These are phyloP conservation scores for Cyberlindnera misumaiensis DNA, from an alignment of 805 yeast genomes.

Conservation along the genomic window DNA sequence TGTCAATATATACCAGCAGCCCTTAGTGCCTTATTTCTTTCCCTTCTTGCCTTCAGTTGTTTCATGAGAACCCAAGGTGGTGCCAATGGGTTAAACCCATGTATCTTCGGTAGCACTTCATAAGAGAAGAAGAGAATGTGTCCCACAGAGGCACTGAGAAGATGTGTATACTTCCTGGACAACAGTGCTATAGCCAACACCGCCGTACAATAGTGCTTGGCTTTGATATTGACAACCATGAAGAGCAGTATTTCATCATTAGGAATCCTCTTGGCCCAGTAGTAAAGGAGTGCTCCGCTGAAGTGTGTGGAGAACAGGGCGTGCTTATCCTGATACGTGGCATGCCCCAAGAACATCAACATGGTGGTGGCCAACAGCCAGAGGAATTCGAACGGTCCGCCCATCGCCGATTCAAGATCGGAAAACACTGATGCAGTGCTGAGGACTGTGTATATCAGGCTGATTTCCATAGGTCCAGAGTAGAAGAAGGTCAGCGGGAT, in stretches of 20 bases:
- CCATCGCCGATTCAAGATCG: slow-evolving; percentile 11
- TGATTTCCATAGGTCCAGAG: slow-evolving; percentile 12
- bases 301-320: slow-evolving; percentile 7
- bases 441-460: slow-evolving; percentile 6
- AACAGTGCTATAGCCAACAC: slow-evolving; percentile 2
- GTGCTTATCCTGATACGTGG: slow-evolving; percentile 4
- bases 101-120: slow-evolving; percentile 13
- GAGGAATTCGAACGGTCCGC: slow-evolving; percentile 8
- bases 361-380: slow-evolving; percentile 15
- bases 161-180: neutral
- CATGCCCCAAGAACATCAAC: slow-evolving; percentile 5
- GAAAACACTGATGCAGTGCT: slow-evolving; percentile 8
- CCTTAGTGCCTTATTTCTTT: neutral
- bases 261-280: slow-evolving; percentile 18
- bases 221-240: slow-evolving; percentile 11
- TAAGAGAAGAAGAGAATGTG: slow-evolving; percentile 18
- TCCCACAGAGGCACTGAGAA: slow-evolving; percentile 13
- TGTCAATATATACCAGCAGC: too few species aligned
- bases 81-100: slow-evolving; percentile 16
- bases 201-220: slow-evolving; percentile 12
- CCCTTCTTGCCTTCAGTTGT: neutral
- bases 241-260: slow-evolving; percentile 6
- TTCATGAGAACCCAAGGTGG: slow-evolving; percentile 16
- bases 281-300: slow-evolving; percentile 10
- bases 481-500: slow-evolving; percentile 15